Base-by-base conservation (phyloP, 2,329 filamentous ascomycete genomes). In the Neodidymelliopsis sp. region DNA sequence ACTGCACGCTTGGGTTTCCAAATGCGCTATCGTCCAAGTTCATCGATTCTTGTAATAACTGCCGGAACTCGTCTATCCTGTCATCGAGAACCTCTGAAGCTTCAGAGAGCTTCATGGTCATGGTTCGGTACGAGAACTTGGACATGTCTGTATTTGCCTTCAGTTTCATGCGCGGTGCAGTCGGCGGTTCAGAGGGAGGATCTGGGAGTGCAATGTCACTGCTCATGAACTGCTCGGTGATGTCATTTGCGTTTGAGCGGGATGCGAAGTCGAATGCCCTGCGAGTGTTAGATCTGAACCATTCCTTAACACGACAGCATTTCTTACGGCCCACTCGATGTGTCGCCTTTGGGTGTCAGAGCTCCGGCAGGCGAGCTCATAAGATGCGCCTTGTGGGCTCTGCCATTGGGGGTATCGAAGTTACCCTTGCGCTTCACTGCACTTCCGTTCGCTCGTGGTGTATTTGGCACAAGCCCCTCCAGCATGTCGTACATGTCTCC, bases 21-120 rank as follows among this genome's bases (percentile, higher is more conserved):
- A 99, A 95, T 0, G 84, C 88, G 13, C 84, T 82, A 50, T 94
- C 87, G 13, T 94, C 89, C 5, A 96, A 78, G 11, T 83, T 79
- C 72, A 96, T 84, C 57, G 91, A 80, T 46, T 87, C 83, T 73
- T 90, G 86, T 4, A 96, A 80, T 2, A 91, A 73, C n/a, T 79
- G 76, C 50, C 85, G 81, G 65, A 97, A 96, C 55, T 92, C 91
- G 63, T 97, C 91, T 76, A 99, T 97, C 62, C 91, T 83, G 73
- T 97, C 93, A 74, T 99, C 94, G 6, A 97, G 81, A 33, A 96
- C 90, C 71, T 96, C 92, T 4, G 93, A 96, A 0, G 91, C 86
- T 70, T 97, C 92, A 4, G 90, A 92, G 6, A 94, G 80, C 66
- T 96, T 96, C 91, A 97, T 96, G 2, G 90, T 88, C 80, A 97